phyloP scores from a whole-genome alignment of 2,329 filamentous ascomycete genomes.

The Parastagonospora nodorum region DNA sequence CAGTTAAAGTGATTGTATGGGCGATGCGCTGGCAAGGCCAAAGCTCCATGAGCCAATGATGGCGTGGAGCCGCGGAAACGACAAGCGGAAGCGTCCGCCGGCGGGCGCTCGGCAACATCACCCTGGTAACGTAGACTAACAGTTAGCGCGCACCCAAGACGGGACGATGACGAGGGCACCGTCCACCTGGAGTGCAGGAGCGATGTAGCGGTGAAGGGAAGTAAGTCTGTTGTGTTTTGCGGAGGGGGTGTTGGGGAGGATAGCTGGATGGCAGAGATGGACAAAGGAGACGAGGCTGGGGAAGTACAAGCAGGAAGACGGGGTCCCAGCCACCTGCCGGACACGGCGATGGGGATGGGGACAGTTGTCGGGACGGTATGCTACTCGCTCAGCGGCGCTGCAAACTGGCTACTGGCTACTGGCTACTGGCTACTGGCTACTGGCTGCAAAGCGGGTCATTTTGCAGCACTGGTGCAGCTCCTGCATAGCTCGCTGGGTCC shows the following conservation, averaged over 20 bases:
- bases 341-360: neutral
- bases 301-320: neutral
- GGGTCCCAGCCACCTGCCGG: constrained; percentile 6
- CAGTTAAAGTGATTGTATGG: constrained; percentile 14
- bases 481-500: neutral
- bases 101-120: constrained; percentile 15
- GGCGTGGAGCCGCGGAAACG: constrained; percentile 2
- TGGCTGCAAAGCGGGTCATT: constrained; percentile 4
- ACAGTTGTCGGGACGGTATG: neutral
- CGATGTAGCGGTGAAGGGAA: neutral
- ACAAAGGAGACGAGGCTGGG: neutral
- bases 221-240: neutral
- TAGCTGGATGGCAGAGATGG: neutral
- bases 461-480: neutral
- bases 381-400: constrained; percentile 3
- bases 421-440: no score
- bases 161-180: neutral
- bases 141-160: neutral
- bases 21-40: constrained; percentile 37
- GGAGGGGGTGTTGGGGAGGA: neutral
- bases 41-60: constrained; percentile 16
- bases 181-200: neutral
- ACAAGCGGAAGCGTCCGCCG: constrained; percentile 18
- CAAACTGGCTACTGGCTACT: no score
- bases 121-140: constrained; percentile 19